Conservation (phyloP, 2,329 filamentous ascomycete genomes). For the Polytolypa hystricis region DNA sequence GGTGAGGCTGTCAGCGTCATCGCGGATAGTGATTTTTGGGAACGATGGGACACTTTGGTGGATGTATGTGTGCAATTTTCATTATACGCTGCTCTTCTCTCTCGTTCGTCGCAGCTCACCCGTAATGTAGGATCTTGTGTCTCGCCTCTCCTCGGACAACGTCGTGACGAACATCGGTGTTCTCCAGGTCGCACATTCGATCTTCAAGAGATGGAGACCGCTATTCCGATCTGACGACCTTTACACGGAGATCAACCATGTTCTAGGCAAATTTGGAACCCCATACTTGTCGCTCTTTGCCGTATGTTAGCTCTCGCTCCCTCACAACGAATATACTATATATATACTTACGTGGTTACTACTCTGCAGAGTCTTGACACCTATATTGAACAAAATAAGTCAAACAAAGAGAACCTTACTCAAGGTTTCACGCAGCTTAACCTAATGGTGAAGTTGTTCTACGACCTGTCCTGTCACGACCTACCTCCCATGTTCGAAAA, state of each 20-base stretch:
- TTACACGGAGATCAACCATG: constrained; percentile 93
- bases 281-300: constrained; percentile 73
- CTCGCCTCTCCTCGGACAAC: constrained; percentile 70
- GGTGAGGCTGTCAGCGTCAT: constrained; percentile 96
- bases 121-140: constrained; percentile 62
- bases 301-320: constrained; percentile 36
- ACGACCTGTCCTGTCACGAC: constrained; percentile 96
- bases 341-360: too few relatives aligned
- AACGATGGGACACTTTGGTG: constrained; percentile 90
- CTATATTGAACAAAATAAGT: constrained; percentile 60
- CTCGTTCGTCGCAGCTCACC: constrained; percentile 4
- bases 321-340: too few relatives aligned
- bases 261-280: constrained; percentile 69
- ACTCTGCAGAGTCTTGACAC: constrained; percentile 34
- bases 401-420: constrained; percentile 63
- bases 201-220: constrained; percentile 92
- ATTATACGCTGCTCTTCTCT: background rate
- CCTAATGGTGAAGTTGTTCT: constrained; percentile 81
- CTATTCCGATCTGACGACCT: constrained; percentile 87
- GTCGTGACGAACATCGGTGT: constrained; percentile 84
- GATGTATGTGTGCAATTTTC: constrained; percentile 43
- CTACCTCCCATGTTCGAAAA: constrained; percentile 91
- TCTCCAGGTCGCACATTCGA: constrained; percentile 92
- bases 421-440: constrained; percentile 77
- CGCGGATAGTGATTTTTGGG: constrained; percentile 95